Evolutionary conservation across 768 basidiomycete genomes (phyloP), one percentile per base, ranked within the genome.

Genomic region (Tylopilus sp.): DNA sequence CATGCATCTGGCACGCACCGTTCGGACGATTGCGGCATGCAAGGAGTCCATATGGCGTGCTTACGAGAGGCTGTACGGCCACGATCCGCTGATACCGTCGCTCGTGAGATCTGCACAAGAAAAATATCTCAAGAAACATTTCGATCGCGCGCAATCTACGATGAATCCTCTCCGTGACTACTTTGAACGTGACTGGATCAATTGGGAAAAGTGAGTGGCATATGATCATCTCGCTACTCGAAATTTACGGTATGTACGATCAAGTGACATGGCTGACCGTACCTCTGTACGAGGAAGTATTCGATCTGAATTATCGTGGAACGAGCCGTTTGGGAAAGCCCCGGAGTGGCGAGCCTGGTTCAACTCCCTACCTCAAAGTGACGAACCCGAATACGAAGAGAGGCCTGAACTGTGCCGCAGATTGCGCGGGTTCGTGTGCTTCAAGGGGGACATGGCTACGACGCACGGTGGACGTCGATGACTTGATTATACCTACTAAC

Each of bases 191-290:
- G 80, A 80, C 45, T 89, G 87, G 86, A 68, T 68, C 10, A 81
- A 82, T 45, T 90, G 88, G 88, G 76, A 83, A 68, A 78, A 75
- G 88, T 89, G 44, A 64, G 83, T 67, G 16, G 12, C 14, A 4
- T 19, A 10, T 19, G 31, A 25, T 1, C 13, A 3, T 24, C 13
- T 19, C 17, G 16, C 45, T 41, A 57, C 7, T 31, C 28, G n/a
- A 53, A 52, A 30, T 56, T 61, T 45, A 56, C 34, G 22, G 40
- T 48, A 4, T 21, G 25, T 3, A 24, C 53, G 41, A 54, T 54
- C 21, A 53, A 90, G 88, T 57, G 88, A 91, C 56, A 90, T 91
- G 89, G 73, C 73, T 37, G 85, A 87, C 59, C 84, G 87, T 13
- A 83, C 86, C 40, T 75, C 77, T 44, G 79, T 88, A 72, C 79